phyloP scores from a whole-genome alignment of 352 stramenopile species.

The Pythium sukuiense region DNA sequence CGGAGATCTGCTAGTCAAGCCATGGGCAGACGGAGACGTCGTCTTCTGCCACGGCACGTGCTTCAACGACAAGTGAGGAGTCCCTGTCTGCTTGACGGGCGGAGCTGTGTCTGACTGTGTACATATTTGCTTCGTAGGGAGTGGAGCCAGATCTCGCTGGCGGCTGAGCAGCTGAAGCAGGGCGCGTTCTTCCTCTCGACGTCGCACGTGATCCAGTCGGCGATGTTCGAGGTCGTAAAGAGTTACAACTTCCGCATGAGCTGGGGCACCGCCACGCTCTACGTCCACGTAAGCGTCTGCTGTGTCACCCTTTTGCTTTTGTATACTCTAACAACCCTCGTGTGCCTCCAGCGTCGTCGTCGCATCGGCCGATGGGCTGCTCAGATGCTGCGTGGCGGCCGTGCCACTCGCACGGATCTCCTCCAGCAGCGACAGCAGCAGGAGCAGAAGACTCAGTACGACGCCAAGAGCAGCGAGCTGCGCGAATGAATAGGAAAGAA shows the following conservation, averaged over 20 bases:
- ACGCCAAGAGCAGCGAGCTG: constrained; percentile 25
- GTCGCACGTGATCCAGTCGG: constrained; percentile 72
- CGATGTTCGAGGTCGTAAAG: constrained; percentile 83
- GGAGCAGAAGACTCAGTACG: constrained; percentile 19
- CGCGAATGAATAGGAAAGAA: constrained; percentile 10
- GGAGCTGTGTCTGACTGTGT: too few relatives aligned
- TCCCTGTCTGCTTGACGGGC: too few relatives aligned
- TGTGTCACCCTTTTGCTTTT: constrained; percentile 8
- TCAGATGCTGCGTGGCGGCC: constrained; percentile 80
- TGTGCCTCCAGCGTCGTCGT: constrained; percentile 49
- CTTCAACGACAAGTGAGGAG: constrained; percentile 73
- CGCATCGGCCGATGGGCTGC: constrained; percentile 85
- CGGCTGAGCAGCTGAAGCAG: constrained; percentile 82
- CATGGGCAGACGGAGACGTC: constrained; percentile 76
- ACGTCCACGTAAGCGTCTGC: constrained; percentile 70
- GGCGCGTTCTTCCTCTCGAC: constrained; percentile 84
- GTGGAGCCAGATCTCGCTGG: constrained; percentile 76
- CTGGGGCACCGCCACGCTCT: constrained; percentile 79
- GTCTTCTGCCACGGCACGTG: constrained; percentile 86
- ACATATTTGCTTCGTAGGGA: constrained; percentile 47
- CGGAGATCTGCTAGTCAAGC: constrained; percentile 56
- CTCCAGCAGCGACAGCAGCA: constrained; percentile 42
- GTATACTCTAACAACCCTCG: neutral
- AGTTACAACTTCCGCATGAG: constrained; percentile 77
- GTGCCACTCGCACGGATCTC: constrained; percentile 74